These are phyloP conservation scores for Glycine latifolia DNA, from an alignment of 306 rosid genomes.

Conservation along the genomic window DNA sequence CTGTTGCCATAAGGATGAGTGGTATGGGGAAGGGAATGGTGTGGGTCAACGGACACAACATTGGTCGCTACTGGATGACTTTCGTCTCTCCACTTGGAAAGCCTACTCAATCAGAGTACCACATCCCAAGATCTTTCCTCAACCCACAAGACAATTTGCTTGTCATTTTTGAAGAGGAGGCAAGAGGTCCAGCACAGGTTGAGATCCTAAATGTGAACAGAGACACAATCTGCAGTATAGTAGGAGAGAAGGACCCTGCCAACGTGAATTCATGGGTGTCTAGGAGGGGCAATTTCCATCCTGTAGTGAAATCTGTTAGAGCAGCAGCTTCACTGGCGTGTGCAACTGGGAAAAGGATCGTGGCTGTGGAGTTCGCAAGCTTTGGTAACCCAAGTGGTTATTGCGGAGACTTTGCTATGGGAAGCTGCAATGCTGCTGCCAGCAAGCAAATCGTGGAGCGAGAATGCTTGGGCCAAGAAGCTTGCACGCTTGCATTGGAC, in stretches of 20 bases:
- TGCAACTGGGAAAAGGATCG: constrained; percentile 53
- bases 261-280: constrained; percentile 66
- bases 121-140: constrained; percentile 77
- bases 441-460: constrained; percentile 59
- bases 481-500: constrained; percentile 58
- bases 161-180: constrained; percentile 79
- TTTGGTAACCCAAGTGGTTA: constrained; percentile 71
- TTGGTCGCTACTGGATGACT: constrained; percentile 87
- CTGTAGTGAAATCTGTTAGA: neutral
- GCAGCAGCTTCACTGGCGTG: constrained; percentile 62
- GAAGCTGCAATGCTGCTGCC: constrained; percentile 53
- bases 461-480: constrained; percentile 64
- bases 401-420: constrained; percentile 60
- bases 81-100: constrained; percentile 63
- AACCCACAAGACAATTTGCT: constrained; percentile 63
- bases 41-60: constrained; percentile 78
- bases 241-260: constrained; percentile 62
- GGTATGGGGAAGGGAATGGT: constrained; percentile 89
- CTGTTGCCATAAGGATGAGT: constrained; percentile 75
- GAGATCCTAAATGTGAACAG: constrained; percentile 70
- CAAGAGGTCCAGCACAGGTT: constrained; percentile 46
- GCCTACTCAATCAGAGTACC: constrained; percentile 82
- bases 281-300: constrained; percentile 44
- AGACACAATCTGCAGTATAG: constrained; percentile 71
- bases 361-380: constrained; percentile 73